Conservation (phyloP, 768 basidiomycete genomes). For the Kondoa malvinella region DNA sequence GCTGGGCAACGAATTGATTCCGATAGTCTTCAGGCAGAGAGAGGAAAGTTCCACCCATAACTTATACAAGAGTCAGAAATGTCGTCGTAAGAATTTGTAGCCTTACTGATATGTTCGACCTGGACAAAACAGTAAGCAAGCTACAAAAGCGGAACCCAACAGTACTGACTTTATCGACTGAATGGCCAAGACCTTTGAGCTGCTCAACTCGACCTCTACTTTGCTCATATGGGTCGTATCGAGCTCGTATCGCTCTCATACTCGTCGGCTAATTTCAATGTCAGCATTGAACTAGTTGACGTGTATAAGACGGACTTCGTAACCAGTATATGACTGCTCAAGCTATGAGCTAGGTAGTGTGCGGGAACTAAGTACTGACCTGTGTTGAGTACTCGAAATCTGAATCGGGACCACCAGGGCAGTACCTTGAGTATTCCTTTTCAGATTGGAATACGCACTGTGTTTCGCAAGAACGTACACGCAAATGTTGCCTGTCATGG, state of each 20-base stretch:
- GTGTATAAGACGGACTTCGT: slow-evolving; percentile 29
- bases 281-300: not conserved
- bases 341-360: not conserved
- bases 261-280: slow-evolving; percentile 64
- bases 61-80: slow-evolving; percentile 17
- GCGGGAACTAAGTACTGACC: slow-evolving; percentile 33
- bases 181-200: slow-evolving; percentile 84
- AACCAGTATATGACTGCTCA: slow-evolving; percentile 32
- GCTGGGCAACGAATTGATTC: slow-evolving; percentile 76
- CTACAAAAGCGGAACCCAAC: no score
- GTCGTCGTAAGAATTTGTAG: slow-evolving; percentile 1
- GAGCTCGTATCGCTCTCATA: slow-evolving; percentile 94
- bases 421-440: slow-evolving; percentile 46
- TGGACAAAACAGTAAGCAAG: slow-evolving; percentile 26
- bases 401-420: slow-evolving; percentile 95
- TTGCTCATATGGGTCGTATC: slow-evolving; percentile 95
- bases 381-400: slow-evolving; percentile 99
- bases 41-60: slow-evolving; percentile 92
- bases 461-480: slow-evolving; percentile 44
- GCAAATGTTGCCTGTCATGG: slow-evolving; percentile 99
- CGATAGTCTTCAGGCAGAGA: slow-evolving; percentile 97
- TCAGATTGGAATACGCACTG: not conserved
- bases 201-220: slow-evolving; percentile 90
- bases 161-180: slow-evolving; percentile 68
- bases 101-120: slow-evolving; percentile 60